phyloP scores from a whole-genome alignment of 2,329 filamentous ascomycete species.

The Botrytis cinerea region DNA sequence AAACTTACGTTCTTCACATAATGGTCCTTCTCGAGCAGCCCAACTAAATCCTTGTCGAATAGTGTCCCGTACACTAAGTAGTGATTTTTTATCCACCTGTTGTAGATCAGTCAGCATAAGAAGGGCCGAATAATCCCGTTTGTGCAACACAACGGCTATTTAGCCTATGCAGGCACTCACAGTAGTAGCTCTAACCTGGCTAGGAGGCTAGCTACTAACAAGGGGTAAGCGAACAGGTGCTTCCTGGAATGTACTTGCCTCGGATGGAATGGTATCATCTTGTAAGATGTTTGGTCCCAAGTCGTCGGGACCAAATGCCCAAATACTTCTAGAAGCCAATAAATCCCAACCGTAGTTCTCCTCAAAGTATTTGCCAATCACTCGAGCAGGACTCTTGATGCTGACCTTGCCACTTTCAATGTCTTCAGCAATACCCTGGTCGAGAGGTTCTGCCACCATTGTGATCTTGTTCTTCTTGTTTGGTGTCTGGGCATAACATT shows the following conservation, averaged over 20 bases:
- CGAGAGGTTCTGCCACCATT: conserved; percentile 94
- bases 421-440: conserved; percentile 91
- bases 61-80: conserved; percentile 85
- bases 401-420: conserved; percentile 89
- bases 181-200: conserved; percentile 4
- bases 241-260: conserved; percentile 53
- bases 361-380: conserved; percentile 95
- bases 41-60: conserved; percentile 96
- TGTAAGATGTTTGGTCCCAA: conserved; percentile 93
- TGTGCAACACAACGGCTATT: conserved; percentile 12
- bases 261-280: conserved; percentile 91
- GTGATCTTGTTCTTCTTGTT: conserved; percentile 99
- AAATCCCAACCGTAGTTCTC: conserved; percentile 97
- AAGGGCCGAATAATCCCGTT: conserved; percentile 33
- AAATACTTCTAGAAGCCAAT: conserved; percentile 90
- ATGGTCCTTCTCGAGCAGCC: conserved; percentile 90
- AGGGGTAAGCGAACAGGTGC: conserved; percentile 9
- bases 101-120: conserved; percentile 36
- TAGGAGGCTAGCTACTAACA: not conserved
- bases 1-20: conserved; percentile 92
- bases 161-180: conserved; percentile 9
- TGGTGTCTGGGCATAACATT: conserved; percentile 95
- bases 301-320: conserved; percentile 97
- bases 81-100: conserved; percentile 85
- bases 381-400: conserved; percentile 89